Evolutionary conservation across 2,329 filamentous ascomycete species (phyloP), one percentile per base, ranked within the genome.

Genomic region (Trichocomaceae sp.): DNA sequence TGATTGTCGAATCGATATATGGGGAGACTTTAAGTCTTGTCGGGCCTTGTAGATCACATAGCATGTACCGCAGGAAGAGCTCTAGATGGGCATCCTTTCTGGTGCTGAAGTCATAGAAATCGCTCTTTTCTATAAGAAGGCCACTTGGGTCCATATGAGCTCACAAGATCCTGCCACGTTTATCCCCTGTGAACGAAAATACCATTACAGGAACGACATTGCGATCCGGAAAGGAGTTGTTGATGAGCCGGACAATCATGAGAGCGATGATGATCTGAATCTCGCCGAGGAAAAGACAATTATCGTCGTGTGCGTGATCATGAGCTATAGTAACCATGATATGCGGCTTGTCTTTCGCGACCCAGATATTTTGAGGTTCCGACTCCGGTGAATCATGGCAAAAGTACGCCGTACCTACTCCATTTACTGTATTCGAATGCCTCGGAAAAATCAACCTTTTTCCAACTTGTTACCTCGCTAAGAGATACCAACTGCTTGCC

Each of bases 181-280:
- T 44, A 37, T 49, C 47, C 10, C 17, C 47, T 26, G 47, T 49
- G 17, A 22, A 49, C 2, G 47, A 49, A 49, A 31, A 31, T 3
- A 53, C 3, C 31, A 47, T 47, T 8, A 53, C 50, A 41, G 50
- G 44, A 47, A 53, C 44, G n/a, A 39, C 19, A 17, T 53, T 53
- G 26, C 47, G 50, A 7, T 31, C 33, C 3, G 33, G 50, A 31
- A 53, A 26, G 31, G 47, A 49, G 10, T 33, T 33, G 19, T 47
- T 53, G 31, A 20, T 4, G 5, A 53, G 50, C 15, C 44, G 50
- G 13, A 47, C 50, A 31, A 53, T 22, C 50, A 47, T 53, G 23
- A 53, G 44, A 20, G 22, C 15, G 8, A 47, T 29, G 9, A 53
- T 47, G 33, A 37, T 20, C 41, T 39, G 17, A 10, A 53, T n/a